Evolutionary conservation across 495 filamentous ascomycete genomes (phyloP).

Genomic region (Patellaria atrata): DNA sequence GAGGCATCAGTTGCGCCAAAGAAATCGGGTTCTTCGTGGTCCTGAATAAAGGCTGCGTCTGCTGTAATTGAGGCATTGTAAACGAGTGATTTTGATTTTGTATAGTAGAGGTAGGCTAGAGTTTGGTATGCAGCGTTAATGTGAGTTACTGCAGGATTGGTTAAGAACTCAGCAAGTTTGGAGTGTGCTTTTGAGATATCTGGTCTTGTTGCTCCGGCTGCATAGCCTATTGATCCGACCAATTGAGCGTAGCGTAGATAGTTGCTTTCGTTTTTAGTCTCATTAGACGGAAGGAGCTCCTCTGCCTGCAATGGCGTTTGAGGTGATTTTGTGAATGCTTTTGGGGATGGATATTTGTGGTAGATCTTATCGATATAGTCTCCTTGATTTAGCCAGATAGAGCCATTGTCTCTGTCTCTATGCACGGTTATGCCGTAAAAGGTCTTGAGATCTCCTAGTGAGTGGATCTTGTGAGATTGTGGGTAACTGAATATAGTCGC

Average conservation of each 20-base stretch:
- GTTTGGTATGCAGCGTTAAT: background rate
- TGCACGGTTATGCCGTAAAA: slow-evolving; percentile 2
- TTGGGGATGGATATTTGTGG: background rate
- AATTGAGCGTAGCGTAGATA: background rate
- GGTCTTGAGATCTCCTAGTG: background rate
- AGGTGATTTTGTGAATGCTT: background rate
- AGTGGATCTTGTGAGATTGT: too few species aligned
- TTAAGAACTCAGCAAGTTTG: slow-evolving; percentile 1
- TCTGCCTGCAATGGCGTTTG: background rate
- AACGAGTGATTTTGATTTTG: background rate
- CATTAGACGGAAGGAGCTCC: too few species aligned
- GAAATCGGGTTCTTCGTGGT: slow-evolving; percentile 1
- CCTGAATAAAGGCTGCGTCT: background rate
- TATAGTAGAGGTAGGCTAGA: slow-evolving; percentile 3
- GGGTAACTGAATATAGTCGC: too few species aligned
- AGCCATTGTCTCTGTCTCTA: background rate
- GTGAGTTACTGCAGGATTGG: slow-evolving; percentile 7
- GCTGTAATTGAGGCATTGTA: background rate
- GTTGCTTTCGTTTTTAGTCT: background rate
- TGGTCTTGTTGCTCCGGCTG: slow-evolving; percentile 1
- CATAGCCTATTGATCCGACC: slow-evolving; percentile 3
- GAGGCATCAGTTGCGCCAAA: slow-evolving; percentile 11
- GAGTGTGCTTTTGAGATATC: slow-evolving; percentile 5
- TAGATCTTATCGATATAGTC: slow-evolving; percentile 5
- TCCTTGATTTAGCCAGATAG: slow-evolving; percentile 2